Base-by-base conservation (phyloP, 208 protist species). In the Trypanosoma cruzi region DNA sequence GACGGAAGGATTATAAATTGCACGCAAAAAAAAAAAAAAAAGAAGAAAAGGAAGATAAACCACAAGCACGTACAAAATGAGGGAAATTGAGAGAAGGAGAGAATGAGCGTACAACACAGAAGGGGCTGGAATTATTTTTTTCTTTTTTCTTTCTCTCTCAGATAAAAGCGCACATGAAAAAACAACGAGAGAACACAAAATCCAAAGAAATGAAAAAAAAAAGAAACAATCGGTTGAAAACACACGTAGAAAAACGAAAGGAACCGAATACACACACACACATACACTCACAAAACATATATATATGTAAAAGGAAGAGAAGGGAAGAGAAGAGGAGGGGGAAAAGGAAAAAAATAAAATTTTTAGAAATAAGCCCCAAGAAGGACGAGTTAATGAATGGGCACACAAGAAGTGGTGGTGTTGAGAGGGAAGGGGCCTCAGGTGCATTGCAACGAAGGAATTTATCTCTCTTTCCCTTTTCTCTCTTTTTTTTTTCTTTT, bases 291-390 rank as follows among this genome's bases (percentile, higher is more conserved):
- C 37, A 64, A 31, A 53, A 64, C 11, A 29, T 13, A 36, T 31
- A 29, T 29, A 44, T 28, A 37, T 63, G 24, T 34, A 4, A 32
- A 48, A 64, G 2, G 29, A n/a, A 34, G 24, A 64, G 7, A 20
- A 32, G 37, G 29, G 26, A 52, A 49, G 32, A 24, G 16, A 64
- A 50, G 34, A 36, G 54, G 54, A 64, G 13, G 59, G 60, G 8
- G 28, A 13, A 18, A 57, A 57, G 34, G 13, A 36, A 57, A 36
- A 34, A 57, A 34, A 57, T 28, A 57, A 13, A 57, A 57, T 57
- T 34, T 57, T 14, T 53, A 53, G 7, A 57, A 3, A 36, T 57
- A 31, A 16, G 26, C 14, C 3, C 26, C 0, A n/a, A 34, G 16
- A 54, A 11, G 24, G 7, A 28, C 2, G 40, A 2, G 40, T 14